Percentiles rank a stretch among this genome's conserved stretches.
phyloP scores from a whole-genome alignment of 1,284 basidiomycete species.

The Erythrobasidium hasegawianum region DNA sequence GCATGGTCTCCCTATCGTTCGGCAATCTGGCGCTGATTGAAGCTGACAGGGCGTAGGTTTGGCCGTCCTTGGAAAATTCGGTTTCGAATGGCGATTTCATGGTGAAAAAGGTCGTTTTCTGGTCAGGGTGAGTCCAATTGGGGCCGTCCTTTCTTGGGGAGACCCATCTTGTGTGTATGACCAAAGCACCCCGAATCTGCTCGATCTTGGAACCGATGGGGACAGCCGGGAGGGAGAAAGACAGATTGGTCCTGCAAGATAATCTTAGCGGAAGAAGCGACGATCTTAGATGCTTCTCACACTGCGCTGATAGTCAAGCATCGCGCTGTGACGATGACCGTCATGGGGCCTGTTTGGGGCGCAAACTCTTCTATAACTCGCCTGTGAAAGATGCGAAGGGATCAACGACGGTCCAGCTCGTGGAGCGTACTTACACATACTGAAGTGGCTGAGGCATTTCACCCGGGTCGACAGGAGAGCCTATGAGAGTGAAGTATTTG shows the following conservation, averaged over 20 bases:
- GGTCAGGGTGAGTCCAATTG: constrained; percentile 7
- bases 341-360: constrained; percentile 26
- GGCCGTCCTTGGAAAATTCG: not conserved
- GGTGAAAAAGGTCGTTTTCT: constrained; percentile 2
- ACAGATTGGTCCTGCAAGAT: constrained; percentile 11
- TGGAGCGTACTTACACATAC: not conserved
- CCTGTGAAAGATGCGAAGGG: not conserved
- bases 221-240: constrained; percentile 15
- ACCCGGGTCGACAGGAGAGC: constrained; percentile 19
- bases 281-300: constrained; percentile 7
- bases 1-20: constrained; percentile 16
- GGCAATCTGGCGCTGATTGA: constrained; percentile 12
- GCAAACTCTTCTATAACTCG: constrained; percentile 31
- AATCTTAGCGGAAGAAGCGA: not conserved
- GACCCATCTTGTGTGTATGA: constrained; percentile 8
- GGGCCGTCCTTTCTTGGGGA: constrained; percentile 1
- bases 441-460: constrained; percentile 21
- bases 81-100: not conserved
- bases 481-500: constrained; percentile 10
- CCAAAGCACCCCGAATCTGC: constrained; percentile 9
- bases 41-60: constrained; percentile 4
- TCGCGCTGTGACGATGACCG: constrained; percentile 13
- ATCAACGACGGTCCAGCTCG: not conserved
- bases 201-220: not conserved
- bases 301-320: constrained; percentile 17